Conservation (phyloP, 495 filamentous ascomycete genomes). For the Tuber magnatum region DNA sequence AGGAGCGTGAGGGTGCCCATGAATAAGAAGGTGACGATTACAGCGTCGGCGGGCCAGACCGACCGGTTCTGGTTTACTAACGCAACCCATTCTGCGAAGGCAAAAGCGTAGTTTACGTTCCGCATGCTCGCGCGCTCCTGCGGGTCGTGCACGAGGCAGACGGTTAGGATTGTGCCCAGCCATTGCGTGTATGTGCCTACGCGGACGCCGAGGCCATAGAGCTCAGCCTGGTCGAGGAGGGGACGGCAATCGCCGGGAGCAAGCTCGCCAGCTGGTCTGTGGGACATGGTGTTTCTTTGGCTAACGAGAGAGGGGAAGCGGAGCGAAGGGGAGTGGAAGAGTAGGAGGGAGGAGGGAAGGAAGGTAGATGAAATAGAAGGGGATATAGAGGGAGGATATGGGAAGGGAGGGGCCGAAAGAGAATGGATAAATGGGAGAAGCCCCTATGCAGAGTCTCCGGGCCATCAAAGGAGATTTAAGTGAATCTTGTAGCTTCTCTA, state of each 20-base stretch:
- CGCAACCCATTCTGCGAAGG: neutral
- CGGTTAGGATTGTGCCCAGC: neutral
- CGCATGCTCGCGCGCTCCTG: neutral
- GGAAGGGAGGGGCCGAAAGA: neutral
- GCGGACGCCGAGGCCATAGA: neutral
- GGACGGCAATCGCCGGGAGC: neutral
- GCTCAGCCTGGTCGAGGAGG: neutral
- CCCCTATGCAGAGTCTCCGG: neutral
- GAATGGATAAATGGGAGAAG: neutral
- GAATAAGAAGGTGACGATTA: neutral
- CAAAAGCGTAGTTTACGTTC: neutral
- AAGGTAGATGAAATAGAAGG: too few relatives aligned
- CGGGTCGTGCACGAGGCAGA: neutral
- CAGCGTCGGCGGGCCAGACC: neutral
- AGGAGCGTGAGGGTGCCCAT: neutral
- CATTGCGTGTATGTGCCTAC: neutral
- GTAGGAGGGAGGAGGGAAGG: neutral
- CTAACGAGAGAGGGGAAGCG: neutral
- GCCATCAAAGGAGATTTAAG: neutral
- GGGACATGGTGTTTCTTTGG: neutral
- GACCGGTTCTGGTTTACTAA: neutral
- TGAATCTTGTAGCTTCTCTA: neutral
- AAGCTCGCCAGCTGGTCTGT: neutral
- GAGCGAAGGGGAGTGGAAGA: neutral
- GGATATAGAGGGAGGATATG: neutral